phyloP scores from a whole-genome alignment of 768 basidiomycete species.

The Leucosporidium yakuticum region DNA sequence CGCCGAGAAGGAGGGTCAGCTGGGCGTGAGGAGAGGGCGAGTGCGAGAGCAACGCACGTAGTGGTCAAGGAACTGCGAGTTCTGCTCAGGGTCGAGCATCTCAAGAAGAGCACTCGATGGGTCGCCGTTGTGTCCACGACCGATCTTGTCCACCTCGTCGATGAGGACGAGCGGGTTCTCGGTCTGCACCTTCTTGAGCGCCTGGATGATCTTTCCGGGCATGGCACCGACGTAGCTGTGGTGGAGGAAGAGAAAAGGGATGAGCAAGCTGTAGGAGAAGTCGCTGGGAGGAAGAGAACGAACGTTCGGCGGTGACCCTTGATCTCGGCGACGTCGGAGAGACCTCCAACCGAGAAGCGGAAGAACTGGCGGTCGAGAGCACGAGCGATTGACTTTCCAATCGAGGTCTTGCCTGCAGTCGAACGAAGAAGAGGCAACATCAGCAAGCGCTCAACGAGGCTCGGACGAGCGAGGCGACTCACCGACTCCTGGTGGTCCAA shows the following conservation, averaged over 20 bases:
- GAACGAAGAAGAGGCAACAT: background rate
- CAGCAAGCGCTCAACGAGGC: background rate
- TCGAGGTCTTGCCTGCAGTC: constrained; percentile 70
- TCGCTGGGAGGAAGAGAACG: constrained; percentile 51
- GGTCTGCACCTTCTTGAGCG: constrained; percentile 76
- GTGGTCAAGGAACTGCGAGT: constrained; percentile 62
- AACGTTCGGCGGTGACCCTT: constrained; percentile 98
- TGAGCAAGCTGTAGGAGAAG: background rate
- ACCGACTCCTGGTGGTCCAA: constrained; percentile 90
- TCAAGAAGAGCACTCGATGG: constrained; percentile 85
- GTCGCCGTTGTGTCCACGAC: constrained; percentile 70
- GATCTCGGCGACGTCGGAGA: constrained; percentile 97
- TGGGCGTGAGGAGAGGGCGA: constrained; percentile 61
- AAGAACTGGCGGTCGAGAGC: constrained; percentile 89
- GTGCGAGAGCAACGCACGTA: constrained; percentile 63
- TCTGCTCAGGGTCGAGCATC: constrained; percentile 77
- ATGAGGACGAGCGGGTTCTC: constrained; percentile 68
- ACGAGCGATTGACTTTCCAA: constrained; percentile 89
- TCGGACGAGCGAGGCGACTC: background rate
- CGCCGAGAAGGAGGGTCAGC: constrained; percentile 45
- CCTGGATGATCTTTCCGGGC: constrained; percentile 61
- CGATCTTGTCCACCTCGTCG: constrained; percentile 72
- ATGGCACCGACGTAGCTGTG: constrained; percentile 64
- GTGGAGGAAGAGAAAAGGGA: background rate
- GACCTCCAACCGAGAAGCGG: constrained; percentile 90